Evolutionary conservation across 2,329 filamentous ascomycete species (phyloP).

Genomic region (Aureobasidium namibiae): DNA sequence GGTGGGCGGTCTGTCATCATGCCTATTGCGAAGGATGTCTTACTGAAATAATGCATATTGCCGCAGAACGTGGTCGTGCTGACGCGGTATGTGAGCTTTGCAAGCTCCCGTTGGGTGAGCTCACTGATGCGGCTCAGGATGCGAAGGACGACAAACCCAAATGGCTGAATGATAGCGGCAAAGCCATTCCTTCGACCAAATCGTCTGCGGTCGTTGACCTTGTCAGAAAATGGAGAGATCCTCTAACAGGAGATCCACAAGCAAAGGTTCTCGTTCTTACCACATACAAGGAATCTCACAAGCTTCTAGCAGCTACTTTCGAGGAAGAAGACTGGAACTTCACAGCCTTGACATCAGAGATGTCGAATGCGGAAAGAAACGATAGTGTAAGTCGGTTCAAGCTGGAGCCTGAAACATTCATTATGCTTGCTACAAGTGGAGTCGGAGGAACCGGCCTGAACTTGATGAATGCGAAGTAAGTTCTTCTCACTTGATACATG

Average conservation of each 20-base stretch:
- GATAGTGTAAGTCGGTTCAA: not conserved
- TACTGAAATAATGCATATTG: too few relatives aligned
- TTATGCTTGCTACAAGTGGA: not conserved
- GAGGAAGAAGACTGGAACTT: not conserved
- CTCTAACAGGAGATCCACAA: not conserved
- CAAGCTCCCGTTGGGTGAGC: not conserved
- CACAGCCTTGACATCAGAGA: not conserved
- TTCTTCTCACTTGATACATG: not conserved
- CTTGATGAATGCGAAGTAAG: not conserved
- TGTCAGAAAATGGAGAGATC: not conserved
- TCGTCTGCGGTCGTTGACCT: not conserved
- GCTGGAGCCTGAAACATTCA: not conserved
- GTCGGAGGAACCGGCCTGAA: not conserved
- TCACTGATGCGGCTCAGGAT: not conserved
- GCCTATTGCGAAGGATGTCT: not conserved
- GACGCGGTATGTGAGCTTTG: not conserved
- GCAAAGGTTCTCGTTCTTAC: not conserved
- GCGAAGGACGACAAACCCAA: not conserved
- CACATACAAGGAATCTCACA: not conserved
- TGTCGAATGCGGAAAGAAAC: not conserved
- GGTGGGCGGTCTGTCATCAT: not conserved
- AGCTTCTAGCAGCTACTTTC: not conserved
- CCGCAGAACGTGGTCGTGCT: not conserved
- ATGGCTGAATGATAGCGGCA: not conserved
- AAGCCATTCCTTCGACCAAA: not conserved